Percentiles rank a stretch among this genome's conserved stretches.
Conservation (phyloP, 768 basidiomycete species). For the Lactarius sanguifluus region DNA sequence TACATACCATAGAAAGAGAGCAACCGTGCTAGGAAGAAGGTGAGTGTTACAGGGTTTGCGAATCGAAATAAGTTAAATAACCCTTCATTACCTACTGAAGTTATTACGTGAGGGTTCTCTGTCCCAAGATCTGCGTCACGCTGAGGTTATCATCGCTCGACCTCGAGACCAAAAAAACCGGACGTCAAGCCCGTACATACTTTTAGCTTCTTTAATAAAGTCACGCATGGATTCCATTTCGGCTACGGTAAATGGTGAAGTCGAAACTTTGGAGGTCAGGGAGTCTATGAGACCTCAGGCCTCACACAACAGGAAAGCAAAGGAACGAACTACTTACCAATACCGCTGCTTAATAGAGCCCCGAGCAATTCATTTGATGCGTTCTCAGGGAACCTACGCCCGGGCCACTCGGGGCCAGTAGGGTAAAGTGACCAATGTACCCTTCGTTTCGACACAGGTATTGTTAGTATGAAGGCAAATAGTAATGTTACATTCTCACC, state of each 20-base stretch:
- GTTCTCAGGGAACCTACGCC: neutral
- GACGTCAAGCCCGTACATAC: too few relatives aligned
- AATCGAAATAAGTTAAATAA: neutral
- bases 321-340: neutral
- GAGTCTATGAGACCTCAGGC: neutral
- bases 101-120: neutral
- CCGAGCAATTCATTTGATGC: neutral
- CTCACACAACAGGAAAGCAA: neutral
- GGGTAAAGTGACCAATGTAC: neutral
- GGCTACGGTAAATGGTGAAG: neutral
- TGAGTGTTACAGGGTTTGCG: too few relatives aligned
- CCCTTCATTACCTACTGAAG: neutral
- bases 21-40: too few relatives aligned
- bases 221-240: neutral
- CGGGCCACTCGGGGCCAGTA: neutral
- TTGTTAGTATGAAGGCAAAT: neutral
- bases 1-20: too few relatives aligned
- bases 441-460: neutral
- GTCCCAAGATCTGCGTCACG: neutral
- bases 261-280: neutral
- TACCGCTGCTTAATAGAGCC: neutral
- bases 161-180: neutral
- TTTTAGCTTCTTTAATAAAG: neutral
- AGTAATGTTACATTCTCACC: neutral
- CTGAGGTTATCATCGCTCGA: neutral